phyloP scores from a whole-genome alignment of 331 rosid species.

The Stylosanthes scabra region DNA sequence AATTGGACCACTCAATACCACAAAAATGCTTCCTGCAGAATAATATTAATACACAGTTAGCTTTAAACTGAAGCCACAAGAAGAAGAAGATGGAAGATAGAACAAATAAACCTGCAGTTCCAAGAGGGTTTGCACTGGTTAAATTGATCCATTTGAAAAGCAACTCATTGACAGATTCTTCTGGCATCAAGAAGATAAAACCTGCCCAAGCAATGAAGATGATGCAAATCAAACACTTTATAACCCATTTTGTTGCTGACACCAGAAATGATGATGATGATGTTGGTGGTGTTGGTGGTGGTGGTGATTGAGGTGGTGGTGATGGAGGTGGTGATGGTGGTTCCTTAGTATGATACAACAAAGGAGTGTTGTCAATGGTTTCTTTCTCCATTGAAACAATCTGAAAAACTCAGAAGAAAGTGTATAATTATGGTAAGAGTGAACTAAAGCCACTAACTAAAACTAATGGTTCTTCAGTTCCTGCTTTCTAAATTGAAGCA shows the following conservation, averaged over 20 bases:
- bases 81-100: background rate
- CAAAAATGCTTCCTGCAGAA: conserved; percentile 70
- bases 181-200: conserved; percentile 58
- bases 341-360: conserved; percentile 48
- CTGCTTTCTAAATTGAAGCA: background rate
- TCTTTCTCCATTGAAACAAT: conserved; percentile 51
- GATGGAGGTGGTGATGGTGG: background rate
- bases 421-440: background rate
- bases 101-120: conserved; percentile 57
- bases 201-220: conserved; percentile 64
- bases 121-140: conserved; percentile 48
- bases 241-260: conserved; percentile 53
- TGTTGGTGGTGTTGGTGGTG: too few relatives aligned
- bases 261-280: conserved; percentile 28
- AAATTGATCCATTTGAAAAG: conserved; percentile 39
- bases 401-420: conserved; percentile 1
- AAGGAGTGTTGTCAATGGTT: conserved; percentile 48
- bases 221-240: conserved; percentile 54
- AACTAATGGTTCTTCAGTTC: background rate
- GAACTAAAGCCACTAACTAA: background rate
- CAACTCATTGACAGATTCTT: conserved; percentile 40
- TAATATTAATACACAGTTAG: conserved; percentile 3
- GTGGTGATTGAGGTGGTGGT: too few relatives aligned
- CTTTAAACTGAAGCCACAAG: conserved; percentile 28
- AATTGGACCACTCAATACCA: conserved; percentile 63